These are phyloP conservation scores for Cyberlindnera lachancei DNA, from an alignment of 805 yeast genomes.

Conservation along the genomic window DNA sequence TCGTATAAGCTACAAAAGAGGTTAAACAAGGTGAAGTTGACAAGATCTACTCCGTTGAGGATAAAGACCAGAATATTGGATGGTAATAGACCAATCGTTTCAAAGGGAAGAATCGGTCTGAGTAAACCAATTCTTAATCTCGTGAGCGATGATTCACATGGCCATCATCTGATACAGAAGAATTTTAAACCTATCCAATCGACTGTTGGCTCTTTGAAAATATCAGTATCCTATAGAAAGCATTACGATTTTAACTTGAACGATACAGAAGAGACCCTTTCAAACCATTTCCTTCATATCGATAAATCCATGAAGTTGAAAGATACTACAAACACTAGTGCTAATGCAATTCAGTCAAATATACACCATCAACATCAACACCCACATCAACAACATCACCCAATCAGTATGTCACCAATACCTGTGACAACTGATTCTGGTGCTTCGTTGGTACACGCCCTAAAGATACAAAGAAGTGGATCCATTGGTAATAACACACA, in stretches of 20 bases:
- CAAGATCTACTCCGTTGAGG: constrained; percentile 31
- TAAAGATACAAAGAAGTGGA: constrained; percentile 34
- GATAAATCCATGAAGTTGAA: constrained; percentile 31
- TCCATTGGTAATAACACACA: constrained; percentile 7
- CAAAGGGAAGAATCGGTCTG: constrained; percentile 80
- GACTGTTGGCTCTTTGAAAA: constrained; percentile 61
- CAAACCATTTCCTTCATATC: constrained; percentile 46
- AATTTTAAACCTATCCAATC: constrained; percentile 67
- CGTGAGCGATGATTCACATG: constrained; percentile 28
- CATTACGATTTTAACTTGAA: constrained; percentile 61
- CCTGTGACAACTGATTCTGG: constrained; percentile 38
- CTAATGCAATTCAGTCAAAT: too few relatives aligned
- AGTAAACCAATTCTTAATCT: constrained; percentile 50
- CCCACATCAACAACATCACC: constrained; percentile 25
- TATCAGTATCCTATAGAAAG: constrained; percentile 73
- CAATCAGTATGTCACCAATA: constrained; percentile 22
- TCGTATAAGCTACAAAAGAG: constrained; percentile 49
- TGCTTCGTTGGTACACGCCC: constrained; percentile 33
- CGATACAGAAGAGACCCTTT: constrained; percentile 57
- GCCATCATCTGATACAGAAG: constrained; percentile 57
- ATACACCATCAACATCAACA: constrained; percentile 4
- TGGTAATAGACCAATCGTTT: constrained; percentile 70
- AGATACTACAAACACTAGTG: too few relatives aligned
- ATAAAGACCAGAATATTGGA: constrained; percentile 61
- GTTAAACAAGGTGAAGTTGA: constrained; percentile 31